Conservation (phyloP, 352 stramenopile genomes). For the Globisporangium cederbergense region DNA sequence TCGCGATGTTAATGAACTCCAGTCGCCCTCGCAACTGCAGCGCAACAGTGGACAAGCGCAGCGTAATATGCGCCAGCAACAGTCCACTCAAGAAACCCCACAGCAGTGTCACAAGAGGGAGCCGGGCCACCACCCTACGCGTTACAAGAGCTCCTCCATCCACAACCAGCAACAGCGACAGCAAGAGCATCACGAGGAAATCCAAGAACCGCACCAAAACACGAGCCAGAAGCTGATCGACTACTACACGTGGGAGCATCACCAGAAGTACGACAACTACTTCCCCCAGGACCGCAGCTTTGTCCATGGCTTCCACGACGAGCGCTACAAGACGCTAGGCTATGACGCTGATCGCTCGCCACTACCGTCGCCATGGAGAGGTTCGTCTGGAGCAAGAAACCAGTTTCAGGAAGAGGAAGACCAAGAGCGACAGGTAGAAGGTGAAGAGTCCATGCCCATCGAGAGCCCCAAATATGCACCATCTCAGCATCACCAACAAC, state of each 20-base stretch:
- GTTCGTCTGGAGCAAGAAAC: not conserved
- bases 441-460: not conserved
- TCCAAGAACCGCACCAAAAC: not conserved
- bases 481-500: conserved; percentile 1
- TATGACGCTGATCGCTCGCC: not conserved
- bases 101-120: not conserved
- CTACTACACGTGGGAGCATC: conserved; percentile 14
- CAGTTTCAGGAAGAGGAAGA: not conserved
- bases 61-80: not conserved
- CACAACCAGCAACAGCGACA: conserved; percentile 15
- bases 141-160: not conserved
- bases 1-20: not conserved
- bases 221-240: not conserved
- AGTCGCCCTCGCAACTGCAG: not conserved
- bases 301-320: not conserved
- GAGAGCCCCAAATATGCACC: not conserved
- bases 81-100: not conserved
- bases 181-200: not conserved
- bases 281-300: conserved; percentile 2
- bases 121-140: conserved; percentile 4
- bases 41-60: not conserved
- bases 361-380: conserved; percentile 2
- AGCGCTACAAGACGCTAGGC: conserved; percentile 1
- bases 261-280: conserved; percentile 3
- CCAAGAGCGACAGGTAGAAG: not conserved